phyloP scores from a whole-genome alignment of 1,284 basidiomycete species.

The Tylopilus sp. region DNA sequence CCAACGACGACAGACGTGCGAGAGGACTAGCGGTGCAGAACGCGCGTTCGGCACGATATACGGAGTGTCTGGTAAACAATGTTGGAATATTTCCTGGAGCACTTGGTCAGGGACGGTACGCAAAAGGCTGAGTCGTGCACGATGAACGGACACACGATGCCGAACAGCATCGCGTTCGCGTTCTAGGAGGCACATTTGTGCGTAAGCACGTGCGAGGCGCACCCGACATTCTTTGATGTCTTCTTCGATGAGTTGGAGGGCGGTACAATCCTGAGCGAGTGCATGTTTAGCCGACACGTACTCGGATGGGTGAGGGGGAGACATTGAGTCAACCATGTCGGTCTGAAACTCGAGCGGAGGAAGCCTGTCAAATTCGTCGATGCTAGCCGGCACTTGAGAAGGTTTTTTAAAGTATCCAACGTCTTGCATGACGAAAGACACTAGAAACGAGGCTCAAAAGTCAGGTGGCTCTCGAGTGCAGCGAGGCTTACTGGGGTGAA shows the following conservation, averaged over 20 bases:
- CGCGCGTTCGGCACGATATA: constrained; percentile 22
- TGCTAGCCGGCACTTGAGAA: not conserved
- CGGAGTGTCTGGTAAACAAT: constrained; percentile 23
- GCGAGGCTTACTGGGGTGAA: constrained; percentile 11
- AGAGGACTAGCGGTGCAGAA: constrained; percentile 29
- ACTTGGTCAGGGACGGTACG: constrained; percentile 30
- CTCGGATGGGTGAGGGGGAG: constrained; percentile 19
- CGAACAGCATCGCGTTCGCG: constrained; percentile 15
- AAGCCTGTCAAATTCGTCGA: not conserved
- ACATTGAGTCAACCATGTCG: constrained; percentile 24
- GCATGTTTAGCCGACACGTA: constrained; percentile 14
- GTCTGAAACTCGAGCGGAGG: constrained; percentile 2
- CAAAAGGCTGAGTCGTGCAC: constrained; percentile 27
- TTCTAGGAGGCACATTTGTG: constrained; percentile 20
- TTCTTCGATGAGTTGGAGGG: constrained; percentile 15
- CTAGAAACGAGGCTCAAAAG: constrained; percentile 1
- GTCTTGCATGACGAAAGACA: constrained; percentile 4
- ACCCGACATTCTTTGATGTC: constrained; percentile 17
- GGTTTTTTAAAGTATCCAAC: not conserved
- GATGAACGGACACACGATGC: constrained; percentile 22
- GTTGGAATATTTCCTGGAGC: constrained; percentile 32
- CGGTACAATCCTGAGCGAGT: constrained; percentile 13
- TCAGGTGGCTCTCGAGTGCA: not conserved
- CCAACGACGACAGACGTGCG: constrained; percentile 33
- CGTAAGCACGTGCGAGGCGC: constrained; percentile 16